Conservation (phyloP, 75 land plant species). For the Pseudotsuga menziesii region DNA sequence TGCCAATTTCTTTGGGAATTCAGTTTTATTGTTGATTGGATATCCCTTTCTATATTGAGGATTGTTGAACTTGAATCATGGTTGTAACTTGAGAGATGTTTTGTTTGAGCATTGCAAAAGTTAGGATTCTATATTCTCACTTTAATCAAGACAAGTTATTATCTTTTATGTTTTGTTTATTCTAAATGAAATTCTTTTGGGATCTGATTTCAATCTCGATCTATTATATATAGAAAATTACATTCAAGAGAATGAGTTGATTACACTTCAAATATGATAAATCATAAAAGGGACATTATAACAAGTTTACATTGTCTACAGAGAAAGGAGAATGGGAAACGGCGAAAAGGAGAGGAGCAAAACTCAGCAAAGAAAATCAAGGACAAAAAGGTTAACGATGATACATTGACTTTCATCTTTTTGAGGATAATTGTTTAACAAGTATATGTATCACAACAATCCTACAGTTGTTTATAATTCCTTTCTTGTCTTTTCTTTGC, state of each 20-base stretch:
- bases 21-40: neutral
- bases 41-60: neutral
- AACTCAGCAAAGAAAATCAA: slow-evolving; percentile 46
- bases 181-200: neutral
- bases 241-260: neutral
- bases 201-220: neutral
- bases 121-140: neutral
- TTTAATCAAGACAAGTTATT: neutral
- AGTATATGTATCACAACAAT: no score
- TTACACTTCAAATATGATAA: neutral
- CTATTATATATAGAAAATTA: neutral
- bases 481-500: no score
- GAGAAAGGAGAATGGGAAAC: slow-evolving; percentile 61
- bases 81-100: neutral
- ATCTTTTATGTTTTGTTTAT: neutral
- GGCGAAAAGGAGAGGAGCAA: slow-evolving; percentile 60
- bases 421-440: no score
- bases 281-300: neutral
- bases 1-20: neutral
- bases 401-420: neutral
- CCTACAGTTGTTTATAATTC: no score
- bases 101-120: neutral
- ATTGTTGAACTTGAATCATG: neutral
- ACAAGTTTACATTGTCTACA: slow-evolving; percentile 13
- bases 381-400: slow-evolving; percentile 46